Base-by-base conservation (phyloP, 176 grass and related monocot species). In the Zizania latifolia region DNA sequence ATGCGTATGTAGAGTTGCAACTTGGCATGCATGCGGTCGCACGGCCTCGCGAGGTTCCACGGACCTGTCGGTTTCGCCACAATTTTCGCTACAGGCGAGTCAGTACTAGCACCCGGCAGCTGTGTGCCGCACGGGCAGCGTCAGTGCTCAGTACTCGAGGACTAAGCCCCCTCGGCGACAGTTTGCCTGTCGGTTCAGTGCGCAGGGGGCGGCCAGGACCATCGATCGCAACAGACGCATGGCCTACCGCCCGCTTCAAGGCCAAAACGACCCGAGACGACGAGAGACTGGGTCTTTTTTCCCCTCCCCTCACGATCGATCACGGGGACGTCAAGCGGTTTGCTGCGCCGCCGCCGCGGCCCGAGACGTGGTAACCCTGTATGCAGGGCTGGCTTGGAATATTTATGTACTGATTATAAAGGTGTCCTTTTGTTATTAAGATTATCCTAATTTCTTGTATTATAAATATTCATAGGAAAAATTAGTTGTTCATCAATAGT, bases 291-390 rank as follows among this genome's bases (percentile, higher is more conserved):
- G 43, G 29, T 2, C 21, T 28, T 55, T 78, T 23, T 53, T 31
- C 16, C 16, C 3, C 75, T 10, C 33, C 24, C n/a, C n/a, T n/a
- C n/a, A n/a, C n/a, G n/a, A n/a, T n/a, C 7, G 21, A 9, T 27
- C 29, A 46, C 50, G 46, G 14, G 14, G 11, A 59, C 2, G 46
- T 32, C 35, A 66, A 60, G 76, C 10, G 58, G 32, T 40, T n/a
- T n/a, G n/a, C n/a, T 6, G 77, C 59, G 54, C 5, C 72, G 64
- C 8, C 72, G 63, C 51, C 40, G 74, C 38, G 38, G 66, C 22
- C 38, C 60, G 64, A 43, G 76, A 80, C 68, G 64, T 58, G 59
- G 37, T 85, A 50, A 50, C 16, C 68, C 30, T 73, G 0, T 55
- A 76, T 26, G 19, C 60, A 1, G 68, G 63, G 73, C 65, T 72